Evolutionary conservation across 1,139 yeast species (phyloP), one percentile per base, ranked within the genome.

Genomic region (Geotrichum klebahnii): DNA sequence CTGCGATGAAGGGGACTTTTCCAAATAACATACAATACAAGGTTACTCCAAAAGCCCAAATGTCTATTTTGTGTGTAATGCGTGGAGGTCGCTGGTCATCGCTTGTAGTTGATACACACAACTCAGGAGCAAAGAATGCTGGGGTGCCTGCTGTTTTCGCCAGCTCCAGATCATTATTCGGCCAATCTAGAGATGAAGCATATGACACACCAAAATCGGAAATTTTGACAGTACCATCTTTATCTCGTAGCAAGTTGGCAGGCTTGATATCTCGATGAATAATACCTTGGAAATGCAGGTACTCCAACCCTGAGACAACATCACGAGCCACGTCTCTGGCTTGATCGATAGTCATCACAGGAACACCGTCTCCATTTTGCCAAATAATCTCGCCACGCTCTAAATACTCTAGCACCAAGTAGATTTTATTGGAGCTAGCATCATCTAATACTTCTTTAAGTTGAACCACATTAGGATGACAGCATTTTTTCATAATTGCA

Each of bases 221-320:
- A 31, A 94, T 94, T 67, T 92, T 92, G 28, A 92, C 97, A 3
- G 77, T 74, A 50, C 84, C 81, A 57, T 85, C 82, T 17, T 79
- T 74, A 33, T 87, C 77, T 3, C 89, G 81, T 50, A 94, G 74
- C 53, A 94, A 69, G 64, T 94, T 94, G 2, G 98, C 97, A 0
- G 99, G 99, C 65, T 94, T 94, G 54, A 94, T 92, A 67, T 94
- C 99, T 53, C 99, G 78, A 67, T 94, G 99, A 17, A 94, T 87
- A 50, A 94, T 88, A 4, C 97, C 97, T 66, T 89, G 96, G 61
- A 81, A 75, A 69, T 94, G 98, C 57, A 94, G 70, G 67, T 94
- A 94, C 67, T 94, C 98, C 44, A 94, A 73, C 0, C 98, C 99
- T 31, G 86, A 72, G 3, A 90, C 75, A 10, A 90, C 95, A 60